A percentile compares a stretch with the other conserved stretches of the same genome.
These are phyloP conservation scores for Globomyces sp. DNA, from an alignment of 371 early-diverging fungal species.

Conservation along the genomic window DNA sequence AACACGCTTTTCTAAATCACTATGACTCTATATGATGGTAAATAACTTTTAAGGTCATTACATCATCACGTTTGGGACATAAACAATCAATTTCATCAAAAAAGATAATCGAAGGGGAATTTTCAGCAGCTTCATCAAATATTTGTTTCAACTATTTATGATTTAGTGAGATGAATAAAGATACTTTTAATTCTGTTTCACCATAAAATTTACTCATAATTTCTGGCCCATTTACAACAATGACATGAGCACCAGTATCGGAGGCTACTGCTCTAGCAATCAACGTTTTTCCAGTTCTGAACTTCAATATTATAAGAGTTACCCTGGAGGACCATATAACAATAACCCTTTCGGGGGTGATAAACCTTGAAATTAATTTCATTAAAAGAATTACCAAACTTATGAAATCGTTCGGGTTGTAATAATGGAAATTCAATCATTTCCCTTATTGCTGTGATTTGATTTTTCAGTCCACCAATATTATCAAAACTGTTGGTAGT, in stretches of 20 bases:
- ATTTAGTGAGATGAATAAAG: not conserved
- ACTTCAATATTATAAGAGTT: too few relatives aligned
- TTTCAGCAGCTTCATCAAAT: slow-evolving; percentile 76
- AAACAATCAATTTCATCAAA: slow-evolving; percentile 98
- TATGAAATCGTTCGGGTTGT: slow-evolving; percentile 68
- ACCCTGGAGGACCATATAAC: slow-evolving; percentile 87
- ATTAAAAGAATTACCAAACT: slow-evolving; percentile 44
- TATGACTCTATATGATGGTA: slow-evolving; percentile 49
- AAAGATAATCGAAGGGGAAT: slow-evolving; percentile 89
- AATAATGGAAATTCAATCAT: slow-evolving; percentile 84
- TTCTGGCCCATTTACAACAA: slow-evolving; percentile 94
- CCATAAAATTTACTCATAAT: slow-evolving; percentile 94
- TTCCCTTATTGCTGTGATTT: slow-evolving; percentile 73
- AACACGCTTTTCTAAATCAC: slow-evolving; percentile 80
- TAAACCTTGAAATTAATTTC: not conserved
- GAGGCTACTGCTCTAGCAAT: slow-evolving; percentile 87
- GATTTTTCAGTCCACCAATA: slow-evolving; percentile 70
- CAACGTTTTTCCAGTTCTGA: slow-evolving; percentile 93
- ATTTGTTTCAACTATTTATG: slow-evolving; percentile 63
- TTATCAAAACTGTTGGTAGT: slow-evolving; percentile 18
- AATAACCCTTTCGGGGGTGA: slow-evolving; percentile 63
- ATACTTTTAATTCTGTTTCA: slow-evolving; percentile 89
- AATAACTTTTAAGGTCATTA: slow-evolving; percentile 29
- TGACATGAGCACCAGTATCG: slow-evolving; percentile 77
- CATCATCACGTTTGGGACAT: slow-evolving; percentile 87